phyloP scores from a whole-genome alignment of 768 basidiomycete genomes.

The Termitomyces sp. region DNA sequence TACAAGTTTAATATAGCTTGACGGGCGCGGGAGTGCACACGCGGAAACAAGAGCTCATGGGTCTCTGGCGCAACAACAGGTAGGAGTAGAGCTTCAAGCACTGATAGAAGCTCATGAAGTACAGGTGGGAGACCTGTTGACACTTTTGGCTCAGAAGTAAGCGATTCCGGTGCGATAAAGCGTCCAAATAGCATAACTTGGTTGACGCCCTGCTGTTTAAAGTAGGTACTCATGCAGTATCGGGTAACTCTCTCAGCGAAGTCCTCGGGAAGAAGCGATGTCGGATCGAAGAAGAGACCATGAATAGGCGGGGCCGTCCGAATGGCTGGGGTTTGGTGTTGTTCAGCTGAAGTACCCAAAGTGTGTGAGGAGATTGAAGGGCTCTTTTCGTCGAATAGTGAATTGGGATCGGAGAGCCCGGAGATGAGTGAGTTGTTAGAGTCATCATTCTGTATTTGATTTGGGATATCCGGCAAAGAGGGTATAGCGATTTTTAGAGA shows the following conservation, averaged over 20 bases:
- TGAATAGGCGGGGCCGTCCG: slow-evolving; percentile 50
- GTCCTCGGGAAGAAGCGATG: slow-evolving; percentile 42
- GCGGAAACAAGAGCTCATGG: slow-evolving; percentile 59
- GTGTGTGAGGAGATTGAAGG: background rate
- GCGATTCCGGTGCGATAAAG: slow-evolving; percentile 13
- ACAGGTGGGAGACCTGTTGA: slow-evolving; percentile 49
- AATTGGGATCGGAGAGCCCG: slow-evolving; percentile 28
- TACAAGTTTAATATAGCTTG: slow-evolving; percentile 93
- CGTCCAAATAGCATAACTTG: slow-evolving; percentile 88
- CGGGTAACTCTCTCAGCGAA: slow-evolving; percentile 42
- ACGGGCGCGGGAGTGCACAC: slow-evolving; percentile 42
- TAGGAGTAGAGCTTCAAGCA: slow-evolving; percentile 41
- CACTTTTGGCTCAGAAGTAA: slow-evolving; percentile 2
- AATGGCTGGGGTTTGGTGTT: slow-evolving; percentile 17
- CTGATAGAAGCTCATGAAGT: slow-evolving; percentile 47
- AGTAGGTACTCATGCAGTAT: slow-evolving; percentile 56
- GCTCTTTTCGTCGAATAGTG: slow-evolving; percentile 42
- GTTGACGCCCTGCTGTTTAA: slow-evolving; percentile 46
- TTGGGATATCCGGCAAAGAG: background rate
- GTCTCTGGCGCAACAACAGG: slow-evolving; percentile 44
- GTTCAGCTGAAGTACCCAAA: background rate
- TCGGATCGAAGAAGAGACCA: slow-evolving; percentile 59
- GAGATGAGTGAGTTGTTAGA: slow-evolving; percentile 7
- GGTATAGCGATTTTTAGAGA: slow-evolving; percentile 15
- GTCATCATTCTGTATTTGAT: background rate